Evolutionary conservation across 352 stramenopile genomes (phyloP), one percentile per base, ranked within the genome.

Genomic region (Phytophthora chlamydospora): DNA sequence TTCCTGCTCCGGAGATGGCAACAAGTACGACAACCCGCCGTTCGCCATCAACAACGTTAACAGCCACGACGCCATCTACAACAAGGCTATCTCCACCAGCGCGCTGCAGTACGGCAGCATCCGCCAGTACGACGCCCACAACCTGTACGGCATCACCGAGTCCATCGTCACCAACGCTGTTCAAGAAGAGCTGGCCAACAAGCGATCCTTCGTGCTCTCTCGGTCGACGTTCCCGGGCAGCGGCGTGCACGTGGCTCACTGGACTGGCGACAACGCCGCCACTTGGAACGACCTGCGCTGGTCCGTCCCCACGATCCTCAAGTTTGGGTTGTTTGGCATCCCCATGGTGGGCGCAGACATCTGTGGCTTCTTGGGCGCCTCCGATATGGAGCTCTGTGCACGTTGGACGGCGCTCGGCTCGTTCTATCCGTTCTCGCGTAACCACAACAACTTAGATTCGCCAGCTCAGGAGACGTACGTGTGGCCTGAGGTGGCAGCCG

Each of bases 331-430:
- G 4, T 93, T 89, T 42, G 82, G 83, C 10, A 86, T 96, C 50
- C 83, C 85, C 7, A 93, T 96, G 84, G 75, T 93, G 2, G 87
- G 87, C 10, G 75, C 87, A 3, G 87, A 96, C 32, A 91, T 91
- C 21, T 93, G 83, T 19, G 84, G 84, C 8, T 93, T 95, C 55
- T 67, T 45, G 0, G 68, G 71, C 16, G 47, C 72, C n/a, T 84
- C 87, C 4, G 83, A 65, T 19, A 75, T 75, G 36, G 85, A 95
- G 54, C 62, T 95, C 6, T 95, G 83, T 44, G 81, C 83, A 12
- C 80, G 85, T n/a, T 94, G 88, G 85, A 90, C 81, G 8, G 77
- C 78, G 16, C 57, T 92, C 4, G 83, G 80, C 36, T 68, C 83
- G n/a, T 88, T 93, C 68, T 89, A 91, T 61, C 83, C 82, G 27